phyloP scores from a whole-genome alignment of 1,284 basidiomycete species.

The Puccinia triticina region DNA sequence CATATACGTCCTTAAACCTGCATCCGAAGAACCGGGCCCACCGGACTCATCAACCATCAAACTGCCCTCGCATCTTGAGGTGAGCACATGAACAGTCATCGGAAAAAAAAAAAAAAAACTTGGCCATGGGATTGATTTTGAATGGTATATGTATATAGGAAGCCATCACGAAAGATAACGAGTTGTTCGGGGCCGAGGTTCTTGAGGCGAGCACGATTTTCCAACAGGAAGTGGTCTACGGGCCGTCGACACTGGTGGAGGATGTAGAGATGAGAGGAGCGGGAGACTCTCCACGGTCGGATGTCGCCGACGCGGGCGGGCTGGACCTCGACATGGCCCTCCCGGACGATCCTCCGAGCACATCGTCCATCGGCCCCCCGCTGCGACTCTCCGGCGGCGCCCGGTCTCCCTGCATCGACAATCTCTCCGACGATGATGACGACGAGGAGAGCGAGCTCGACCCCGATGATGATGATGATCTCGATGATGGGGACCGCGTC shows the following conservation, averaged over 20 bases:
- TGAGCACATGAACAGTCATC: not conserved
- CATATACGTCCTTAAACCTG: constrained; percentile 28
- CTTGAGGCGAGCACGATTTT: constrained; percentile 7
- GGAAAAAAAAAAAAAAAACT: too few species aligned
- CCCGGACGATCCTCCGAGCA: not conserved
- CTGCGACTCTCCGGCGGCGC: constrained; percentile 44
- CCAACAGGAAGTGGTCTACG: not conserved
- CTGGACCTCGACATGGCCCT: constrained; percentile 17
- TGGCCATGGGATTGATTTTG: not conserved
- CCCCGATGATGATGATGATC: constrained; percentile 27
- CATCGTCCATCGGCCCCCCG: constrained; percentile 10
- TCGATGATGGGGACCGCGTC: constrained; percentile 26
- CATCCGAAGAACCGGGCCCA: not conserved
- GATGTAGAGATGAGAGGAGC: constrained; percentile 44
- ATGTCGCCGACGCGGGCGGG: constrained; percentile 43
- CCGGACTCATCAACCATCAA: constrained; percentile 14
- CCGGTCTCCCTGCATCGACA: not conserved
- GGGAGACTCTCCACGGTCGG: constrained; percentile 44
- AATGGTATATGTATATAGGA: constrained; percentile 5
- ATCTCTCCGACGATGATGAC: not conserved
- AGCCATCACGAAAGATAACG: constrained; percentile 47
- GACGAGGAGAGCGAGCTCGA: constrained; percentile 1
- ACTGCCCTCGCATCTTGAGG: constrained; percentile 29
- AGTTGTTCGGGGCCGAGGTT: constrained; percentile 21
- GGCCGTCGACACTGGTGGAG: not conserved